These are phyloP conservation scores for Exophiala lecanii-corni DNA, from an alignment of 2,329 filamentous ascomycete species.

Conservation along the genomic window DNA sequence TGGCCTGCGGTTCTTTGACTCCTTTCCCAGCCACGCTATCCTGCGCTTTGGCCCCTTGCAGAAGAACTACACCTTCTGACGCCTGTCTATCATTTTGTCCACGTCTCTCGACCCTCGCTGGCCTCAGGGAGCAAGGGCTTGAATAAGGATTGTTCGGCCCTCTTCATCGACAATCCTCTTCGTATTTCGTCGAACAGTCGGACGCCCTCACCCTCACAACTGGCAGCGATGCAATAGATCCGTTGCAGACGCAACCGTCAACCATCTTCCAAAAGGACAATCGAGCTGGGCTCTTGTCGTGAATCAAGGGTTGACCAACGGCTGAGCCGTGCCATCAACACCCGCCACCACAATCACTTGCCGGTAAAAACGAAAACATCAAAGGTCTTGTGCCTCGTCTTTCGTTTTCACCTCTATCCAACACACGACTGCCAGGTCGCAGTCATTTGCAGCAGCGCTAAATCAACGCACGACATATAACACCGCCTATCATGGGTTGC, in stretches of 20 bases:
- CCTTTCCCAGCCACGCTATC: background rate
- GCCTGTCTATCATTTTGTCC: conserved; percentile 1
- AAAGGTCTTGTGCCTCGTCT: conserved; percentile 9
- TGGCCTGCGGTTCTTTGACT: conserved; percentile 10
- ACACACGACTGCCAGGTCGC: conserved; percentile 22
- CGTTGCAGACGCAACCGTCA: conserved; percentile 7
- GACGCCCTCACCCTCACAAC: too few species aligned
- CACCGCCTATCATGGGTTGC: conserved; percentile 63
- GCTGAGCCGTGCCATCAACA: conserved; percentile 23
- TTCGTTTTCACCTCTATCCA: conserved; percentile 6
- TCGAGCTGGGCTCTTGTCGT: conserved; percentile 27
- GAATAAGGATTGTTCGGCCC: background rate
- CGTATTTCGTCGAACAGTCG: too few species aligned
- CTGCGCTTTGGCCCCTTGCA: background rate
- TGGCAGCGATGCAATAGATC: conserved; percentile 21
- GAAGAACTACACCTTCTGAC: conserved; percentile 3
- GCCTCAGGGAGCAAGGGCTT: background rate
- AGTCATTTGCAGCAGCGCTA: conserved; percentile 10
- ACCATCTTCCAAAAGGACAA: conserved; percentile 8
- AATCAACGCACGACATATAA: too few species aligned
- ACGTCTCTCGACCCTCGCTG: background rate
- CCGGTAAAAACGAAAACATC: conserved; percentile 4
- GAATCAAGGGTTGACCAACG: conserved; percentile 13
- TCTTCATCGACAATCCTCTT: background rate
- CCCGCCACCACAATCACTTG: conserved; percentile 5